phyloP scores from a whole-genome alignment of 2,329 filamentous ascomycete genomes.

The Chaetomium olivaceum region DNA sequence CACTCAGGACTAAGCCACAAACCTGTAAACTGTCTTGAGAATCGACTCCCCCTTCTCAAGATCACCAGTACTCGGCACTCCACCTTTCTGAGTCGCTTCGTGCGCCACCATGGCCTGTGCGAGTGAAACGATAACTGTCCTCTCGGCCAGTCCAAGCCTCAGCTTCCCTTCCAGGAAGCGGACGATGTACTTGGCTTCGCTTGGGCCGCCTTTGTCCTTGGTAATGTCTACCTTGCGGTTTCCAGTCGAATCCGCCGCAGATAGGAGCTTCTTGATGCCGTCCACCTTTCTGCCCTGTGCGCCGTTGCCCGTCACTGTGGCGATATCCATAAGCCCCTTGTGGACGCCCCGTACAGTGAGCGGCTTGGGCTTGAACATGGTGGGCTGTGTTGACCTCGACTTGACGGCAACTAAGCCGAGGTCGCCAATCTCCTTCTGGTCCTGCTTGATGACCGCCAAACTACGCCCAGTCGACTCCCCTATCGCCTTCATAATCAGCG shows the following conservation, averaged over 20 bases:
- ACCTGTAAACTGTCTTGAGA: slow-evolving; percentile 90
- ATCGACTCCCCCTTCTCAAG: slow-evolving; percentile 80
- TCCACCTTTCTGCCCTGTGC: slow-evolving; percentile 90
- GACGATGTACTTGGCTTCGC: slow-evolving; percentile 92
- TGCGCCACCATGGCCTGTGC: slow-evolving; percentile 86
- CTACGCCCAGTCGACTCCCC: slow-evolving; percentile 91
- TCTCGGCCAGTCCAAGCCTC: slow-evolving; percentile 87
- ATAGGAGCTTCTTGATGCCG: slow-evolving; percentile 94
- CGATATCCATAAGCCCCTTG: slow-evolving; percentile 83
- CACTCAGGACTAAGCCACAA: slow-evolving; percentile 32
- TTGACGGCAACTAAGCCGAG: slow-evolving; percentile 93
- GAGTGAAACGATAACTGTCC: slow-evolving; percentile 83
- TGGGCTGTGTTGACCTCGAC: slow-evolving; percentile 90
- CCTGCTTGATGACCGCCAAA: slow-evolving; percentile 84
- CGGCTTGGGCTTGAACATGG: slow-evolving; percentile 97
- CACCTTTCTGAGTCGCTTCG: slow-evolving; percentile 70
- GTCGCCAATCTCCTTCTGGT: slow-evolving; percentile 96
- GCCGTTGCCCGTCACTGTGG: slow-evolving; percentile 81
- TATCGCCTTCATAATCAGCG: slow-evolving; percentile 97
- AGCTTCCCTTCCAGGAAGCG: slow-evolving; percentile 94
- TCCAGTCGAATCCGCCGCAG: slow-evolving; percentile 75
- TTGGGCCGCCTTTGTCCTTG: slow-evolving; percentile 89
- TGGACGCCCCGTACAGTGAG: slow-evolving; percentile 85
- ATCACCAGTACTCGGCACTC: slow-evolving; percentile 71
- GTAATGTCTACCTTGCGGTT: slow-evolving; percentile 81